Conservation (phyloP, 768 basidiomycete genomes). For the Lactarius trivialis region DNA sequence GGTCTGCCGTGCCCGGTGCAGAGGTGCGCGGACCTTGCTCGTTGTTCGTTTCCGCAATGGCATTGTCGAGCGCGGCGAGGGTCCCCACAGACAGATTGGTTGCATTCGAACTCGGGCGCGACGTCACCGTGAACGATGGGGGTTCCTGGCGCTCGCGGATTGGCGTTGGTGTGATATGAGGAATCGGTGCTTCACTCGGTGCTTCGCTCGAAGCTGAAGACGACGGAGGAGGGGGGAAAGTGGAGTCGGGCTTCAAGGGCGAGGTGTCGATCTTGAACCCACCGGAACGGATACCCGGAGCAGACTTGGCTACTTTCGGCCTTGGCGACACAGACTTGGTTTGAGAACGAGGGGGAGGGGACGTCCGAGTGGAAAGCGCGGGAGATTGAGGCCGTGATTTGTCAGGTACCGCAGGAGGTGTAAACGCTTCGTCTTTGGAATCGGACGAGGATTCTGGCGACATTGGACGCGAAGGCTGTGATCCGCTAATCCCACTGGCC, state of each 20-base stretch:
- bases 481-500: slow-evolving; percentile 12
- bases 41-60: not conserved
- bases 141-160: slow-evolving; percentile 30
- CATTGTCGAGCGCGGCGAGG: slow-evolving; percentile 3
- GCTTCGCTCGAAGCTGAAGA: slow-evolving; percentile 23
- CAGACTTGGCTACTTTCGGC: slow-evolving; percentile 11
- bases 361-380: slow-evolving; percentile 8
- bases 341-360: not conserved
- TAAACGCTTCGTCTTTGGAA: slow-evolving; percentile 14
- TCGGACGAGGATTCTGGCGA: slow-evolving; percentile 4
- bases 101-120: slow-evolving; percentile 29
- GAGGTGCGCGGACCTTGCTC: not conserved
- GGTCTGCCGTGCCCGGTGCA: not conserved
- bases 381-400: slow-evolving; percentile 19
- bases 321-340: slow-evolving; percentile 2
- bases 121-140: slow-evolving; percentile 33
- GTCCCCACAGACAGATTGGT: slow-evolving; percentile 6
- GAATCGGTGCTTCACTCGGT: slow-evolving; percentile 15
- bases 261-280: slow-evolving; percentile 9
- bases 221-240: slow-evolving; percentile 26
- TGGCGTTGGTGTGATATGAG: slow-evolving; percentile 30
- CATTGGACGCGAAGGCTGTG: slow-evolving; percentile 7
- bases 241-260: slow-evolving; percentile 1
- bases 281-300: not conserved
- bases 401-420: slow-evolving; percentile 20